Conservation (phyloP, 768 basidiomycete species). For the Tubosaeta sp. region DNA sequence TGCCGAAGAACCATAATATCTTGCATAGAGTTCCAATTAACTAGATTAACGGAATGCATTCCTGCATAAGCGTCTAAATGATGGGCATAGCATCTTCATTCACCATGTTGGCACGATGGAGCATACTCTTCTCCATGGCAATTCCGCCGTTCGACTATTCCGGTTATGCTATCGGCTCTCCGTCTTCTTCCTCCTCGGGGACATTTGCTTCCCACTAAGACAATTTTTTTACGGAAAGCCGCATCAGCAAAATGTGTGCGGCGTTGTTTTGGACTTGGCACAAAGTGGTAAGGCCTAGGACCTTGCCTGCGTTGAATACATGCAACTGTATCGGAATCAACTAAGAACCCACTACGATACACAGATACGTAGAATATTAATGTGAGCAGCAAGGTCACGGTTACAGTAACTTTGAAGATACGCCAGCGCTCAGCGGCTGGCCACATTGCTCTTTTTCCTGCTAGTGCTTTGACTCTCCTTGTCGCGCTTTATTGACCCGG, state of each 20-base stretch:
- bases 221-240: background rate
- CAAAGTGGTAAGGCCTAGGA: background rate
- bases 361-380: background rate
- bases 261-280: background rate
- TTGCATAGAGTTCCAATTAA: no score
- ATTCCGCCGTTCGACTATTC: conserved; percentile 22
- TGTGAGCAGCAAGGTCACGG: no score
- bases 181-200: conserved; percentile 12
- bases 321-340: background rate
- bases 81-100: no score
- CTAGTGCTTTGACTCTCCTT: no score
- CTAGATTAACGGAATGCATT: no score
- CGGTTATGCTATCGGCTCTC: conserved; percentile 8
- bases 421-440: no score
- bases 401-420: no score
- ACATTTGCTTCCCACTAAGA: conserved; percentile 2
- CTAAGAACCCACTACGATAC: background rate
- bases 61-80: no score
- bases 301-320: background rate
- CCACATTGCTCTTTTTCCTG: no score
- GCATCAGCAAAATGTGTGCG: background rate
- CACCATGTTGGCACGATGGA: no score
- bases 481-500: no score
- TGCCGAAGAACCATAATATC: no score
- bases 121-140: background rate